These are phyloP conservation scores for Botrytis sinoallii DNA, from an alignment of 2,329 filamentous ascomycete genomes.

Conservation along the genomic window DNA sequence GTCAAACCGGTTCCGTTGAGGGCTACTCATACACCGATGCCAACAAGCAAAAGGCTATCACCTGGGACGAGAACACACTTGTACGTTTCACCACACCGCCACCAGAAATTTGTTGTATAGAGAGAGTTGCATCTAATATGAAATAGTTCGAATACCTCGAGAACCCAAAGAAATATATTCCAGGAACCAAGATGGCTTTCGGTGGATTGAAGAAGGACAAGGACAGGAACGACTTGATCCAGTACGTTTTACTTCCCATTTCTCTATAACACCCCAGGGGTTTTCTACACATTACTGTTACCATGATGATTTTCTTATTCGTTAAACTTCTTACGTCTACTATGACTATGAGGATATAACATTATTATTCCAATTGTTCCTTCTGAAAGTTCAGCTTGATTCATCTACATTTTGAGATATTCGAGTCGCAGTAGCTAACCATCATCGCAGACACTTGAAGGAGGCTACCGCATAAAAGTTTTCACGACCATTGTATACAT, in stretches of 20 bases:
- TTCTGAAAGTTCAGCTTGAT: conserved; percentile 61
- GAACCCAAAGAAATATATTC: conserved; percentile 99
- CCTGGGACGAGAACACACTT: conserved; percentile 82
- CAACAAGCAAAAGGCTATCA: conserved; percentile 96
- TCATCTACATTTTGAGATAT: neutral
- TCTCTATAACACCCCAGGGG: neutral
- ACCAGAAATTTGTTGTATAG: neutral
- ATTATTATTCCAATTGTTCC: conserved; percentile 87
- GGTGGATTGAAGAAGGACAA: conserved; percentile 99
- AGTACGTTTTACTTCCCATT: conserved; percentile 56
- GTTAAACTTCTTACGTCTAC: conserved; percentile 38
- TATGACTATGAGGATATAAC: conserved; percentile 51
- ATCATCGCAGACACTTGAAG: conserved; percentile 57
- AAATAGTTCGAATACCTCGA: conserved; percentile 91
- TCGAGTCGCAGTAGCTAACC: neutral
- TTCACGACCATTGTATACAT: conserved; percentile 33
- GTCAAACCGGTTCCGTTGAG: conserved; percentile 85
- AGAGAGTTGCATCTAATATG: neutral
- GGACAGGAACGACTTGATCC: conserved; percentile 98
- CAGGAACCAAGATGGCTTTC: conserved; percentile 99
- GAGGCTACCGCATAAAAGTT: conserved; percentile 64
- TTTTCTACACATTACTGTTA: conserved; percentile 14
- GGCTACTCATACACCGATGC: conserved; percentile 98
- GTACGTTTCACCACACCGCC: conserved; percentile 47
- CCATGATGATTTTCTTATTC: conserved; percentile 45